Base-by-base conservation (phyloP, 2,329 filamentous ascomycete genomes). In the Aspergillus tamarii region DNA sequence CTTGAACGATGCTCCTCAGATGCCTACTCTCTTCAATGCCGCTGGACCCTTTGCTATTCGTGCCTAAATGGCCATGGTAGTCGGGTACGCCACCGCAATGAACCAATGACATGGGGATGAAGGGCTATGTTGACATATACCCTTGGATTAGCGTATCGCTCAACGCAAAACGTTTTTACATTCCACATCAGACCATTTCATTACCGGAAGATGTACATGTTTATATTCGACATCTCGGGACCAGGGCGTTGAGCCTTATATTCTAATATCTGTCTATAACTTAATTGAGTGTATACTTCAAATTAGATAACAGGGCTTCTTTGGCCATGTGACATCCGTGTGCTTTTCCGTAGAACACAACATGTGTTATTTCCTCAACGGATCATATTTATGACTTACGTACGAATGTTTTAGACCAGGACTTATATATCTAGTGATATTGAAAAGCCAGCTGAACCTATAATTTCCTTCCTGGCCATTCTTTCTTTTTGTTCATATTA, bases 11-110 rank as follows among this genome's bases (percentile, higher is more conserved):
- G 74, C 74, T 1, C 74, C 73, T 11, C 74, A 74, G 73, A 74
- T 74, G 72, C 73, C 73, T 26, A 63, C 64, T 41, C 23, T 75
- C 32, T 75, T 72, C 57, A 68, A 73, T 60, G 70, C 70, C 26
- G 67, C 70, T 21, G 73, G 73, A 0, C 73, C 73, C 10, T 74
- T 75, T 57, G 68, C 65, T 0, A 69, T 75, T 55, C 43, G n/a
- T 19, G 63, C 55, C 30, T 72, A 71, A 62, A 59, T 52, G 19
- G 7, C 28, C 9, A 30, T 4, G 19, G 14, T 5, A 46, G 43
- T 21, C n/a, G 16, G 10, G 7, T 10, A 3, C 6, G 8, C 19
- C 16, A 41, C 8, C 19, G 19, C 19, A n/a, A n/a, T 10, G 7
- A 3, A 12, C n/a, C 6, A 11, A 8, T 12, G 43, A 23, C 4